phyloP scores from a whole-genome alignment of 768 basidiomycete genomes.

The Mycena olivaceomarginata region DNA sequence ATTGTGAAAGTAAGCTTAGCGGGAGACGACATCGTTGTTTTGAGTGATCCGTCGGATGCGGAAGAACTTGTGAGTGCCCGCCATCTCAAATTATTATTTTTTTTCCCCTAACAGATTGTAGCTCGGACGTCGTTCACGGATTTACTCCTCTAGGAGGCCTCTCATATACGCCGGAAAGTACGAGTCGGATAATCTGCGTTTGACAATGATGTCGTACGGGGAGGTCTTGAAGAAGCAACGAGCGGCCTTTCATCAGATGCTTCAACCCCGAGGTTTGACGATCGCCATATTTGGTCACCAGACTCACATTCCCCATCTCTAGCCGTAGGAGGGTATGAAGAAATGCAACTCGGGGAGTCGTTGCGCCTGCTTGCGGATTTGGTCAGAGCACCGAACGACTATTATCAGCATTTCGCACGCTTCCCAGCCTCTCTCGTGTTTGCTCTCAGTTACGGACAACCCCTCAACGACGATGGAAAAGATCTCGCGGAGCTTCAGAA shows the following conservation, averaged over 20 bases:
- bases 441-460: neutral
- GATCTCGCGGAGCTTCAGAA: neutral
- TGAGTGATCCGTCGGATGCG: slow-evolving; percentile 19
- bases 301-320: neutral
- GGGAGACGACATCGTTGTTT: slow-evolving; percentile 11
- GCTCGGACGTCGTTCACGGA: neutral
- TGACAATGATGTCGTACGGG: neutral
- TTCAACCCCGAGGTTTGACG: slow-evolving; percentile 1
- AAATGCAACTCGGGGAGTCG: neutral
- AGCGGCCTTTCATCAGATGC: slow-evolving; percentile 1
- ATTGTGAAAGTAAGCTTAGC: slow-evolving; percentile 16
- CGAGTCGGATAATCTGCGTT: neutral
- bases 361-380: neutral
- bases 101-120: neutral
- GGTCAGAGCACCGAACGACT: neutral
- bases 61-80: neutral
- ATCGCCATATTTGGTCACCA: neutral
- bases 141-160: neutral
- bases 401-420: neutral
- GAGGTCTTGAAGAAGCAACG: neutral
- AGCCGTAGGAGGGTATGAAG: neutral
- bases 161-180: neutral
- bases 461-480: neutral
- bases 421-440: neutral
- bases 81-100: neutral